Conservation (phyloP, 2,329 filamentous ascomycete genomes). For the Cercospora beticola region DNA sequence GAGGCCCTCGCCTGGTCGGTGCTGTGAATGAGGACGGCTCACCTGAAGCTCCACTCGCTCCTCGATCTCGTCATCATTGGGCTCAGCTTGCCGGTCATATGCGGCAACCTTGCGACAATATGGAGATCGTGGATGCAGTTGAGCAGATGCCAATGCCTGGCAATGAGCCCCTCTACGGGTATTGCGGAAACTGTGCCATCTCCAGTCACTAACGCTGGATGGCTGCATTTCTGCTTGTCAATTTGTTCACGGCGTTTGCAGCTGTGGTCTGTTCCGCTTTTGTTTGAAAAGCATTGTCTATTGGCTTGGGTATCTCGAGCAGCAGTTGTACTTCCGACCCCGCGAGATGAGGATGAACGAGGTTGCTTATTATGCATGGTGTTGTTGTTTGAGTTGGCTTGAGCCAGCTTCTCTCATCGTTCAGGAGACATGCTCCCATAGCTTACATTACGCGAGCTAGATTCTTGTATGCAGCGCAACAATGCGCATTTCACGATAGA, state of each 20-base stretch:
- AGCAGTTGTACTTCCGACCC: background rate
- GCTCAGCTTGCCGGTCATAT: conserved; percentile 22
- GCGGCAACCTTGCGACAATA: conserved; percentile 26
- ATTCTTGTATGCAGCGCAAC: background rate
- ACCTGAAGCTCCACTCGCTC: conserved; percentile 25
- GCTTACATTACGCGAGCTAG: conserved; percentile 6
- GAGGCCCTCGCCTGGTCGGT: conserved; percentile 23
- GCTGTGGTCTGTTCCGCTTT: background rate
- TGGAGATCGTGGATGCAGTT: conserved; percentile 24
- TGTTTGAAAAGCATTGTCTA: background rate
- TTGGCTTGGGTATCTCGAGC: background rate
- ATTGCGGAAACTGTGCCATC: conserved; percentile 11
- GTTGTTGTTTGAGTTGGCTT: conserved; percentile 5
- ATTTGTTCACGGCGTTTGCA: background rate
- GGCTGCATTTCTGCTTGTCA: background rate
- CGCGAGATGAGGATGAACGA: background rate
- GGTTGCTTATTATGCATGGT: background rate
- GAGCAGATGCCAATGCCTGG: conserved; percentile 24
- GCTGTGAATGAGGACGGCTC: conserved; percentile 19
- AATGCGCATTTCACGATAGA: background rate
- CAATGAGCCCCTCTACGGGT: conserved; percentile 5
- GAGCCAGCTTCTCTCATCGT: conserved; percentile 9
- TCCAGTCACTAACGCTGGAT: background rate
- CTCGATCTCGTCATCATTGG: conserved; percentile 32
- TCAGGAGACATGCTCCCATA: conserved; percentile 9